Percentiles rank a stretch among this genome's conserved stretches.
Conservation (phyloP, 352 stramenopile species). For the Phytophthora aleatoria region DNA sequence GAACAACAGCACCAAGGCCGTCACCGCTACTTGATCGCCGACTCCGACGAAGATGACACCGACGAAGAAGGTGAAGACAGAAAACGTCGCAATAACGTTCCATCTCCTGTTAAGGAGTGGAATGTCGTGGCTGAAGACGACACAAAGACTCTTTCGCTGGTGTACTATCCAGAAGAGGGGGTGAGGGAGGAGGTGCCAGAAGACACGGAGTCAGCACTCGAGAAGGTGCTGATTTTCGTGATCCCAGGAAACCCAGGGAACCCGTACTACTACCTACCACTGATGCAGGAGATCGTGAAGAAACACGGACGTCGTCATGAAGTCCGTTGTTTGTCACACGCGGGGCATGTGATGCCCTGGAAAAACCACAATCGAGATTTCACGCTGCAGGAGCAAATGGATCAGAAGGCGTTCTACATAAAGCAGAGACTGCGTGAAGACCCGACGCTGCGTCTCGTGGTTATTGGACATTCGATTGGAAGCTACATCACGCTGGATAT, state of each 20-base stretch:
- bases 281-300: constrained; percentile 11
- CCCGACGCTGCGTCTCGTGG: constrained; percentile 6
- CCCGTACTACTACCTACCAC: constrained; percentile 1
- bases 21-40: background rate
- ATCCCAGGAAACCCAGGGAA: background rate
- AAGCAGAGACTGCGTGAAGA: constrained; percentile 6
- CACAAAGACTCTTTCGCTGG: background rate
- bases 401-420: constrained; percentile 11
- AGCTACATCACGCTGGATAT: constrained; percentile 9
- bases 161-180: background rate
- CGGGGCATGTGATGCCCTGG: constrained; percentile 11
- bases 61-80: background rate
- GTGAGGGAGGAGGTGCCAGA: background rate
- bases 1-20: background rate
- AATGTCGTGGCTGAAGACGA: background rate
- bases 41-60: background rate
- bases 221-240: background rate
- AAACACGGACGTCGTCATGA: constrained; percentile 9
- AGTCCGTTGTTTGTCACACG: constrained; percentile 7
- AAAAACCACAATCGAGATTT: constrained; percentile 16
- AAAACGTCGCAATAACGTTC: background rate
- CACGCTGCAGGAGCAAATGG: constrained; percentile 9
- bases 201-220: background rate
- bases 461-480: constrained; percentile 4
- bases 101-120: background rate